Conservation (phyloP, 495 filamentous ascomycete genomes). For the Penicillium turbatum region DNA sequence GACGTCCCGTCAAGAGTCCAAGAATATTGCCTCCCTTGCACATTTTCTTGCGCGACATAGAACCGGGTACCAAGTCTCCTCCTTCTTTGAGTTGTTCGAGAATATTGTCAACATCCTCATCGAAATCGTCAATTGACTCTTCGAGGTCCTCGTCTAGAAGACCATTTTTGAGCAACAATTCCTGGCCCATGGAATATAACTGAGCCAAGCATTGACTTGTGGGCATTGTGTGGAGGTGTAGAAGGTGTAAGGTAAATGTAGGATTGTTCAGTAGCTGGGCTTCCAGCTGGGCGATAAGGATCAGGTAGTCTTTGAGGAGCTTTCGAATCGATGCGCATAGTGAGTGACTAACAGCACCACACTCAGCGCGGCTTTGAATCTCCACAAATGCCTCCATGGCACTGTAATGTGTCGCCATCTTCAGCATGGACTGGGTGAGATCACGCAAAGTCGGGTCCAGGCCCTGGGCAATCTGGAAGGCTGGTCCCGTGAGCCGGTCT, state of each 20-base stretch:
- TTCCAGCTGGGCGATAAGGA: conserved; percentile 89
- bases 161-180: conserved; percentile 81
- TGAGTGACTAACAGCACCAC: conserved; percentile 93
- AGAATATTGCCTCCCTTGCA: conserved; percentile 93
- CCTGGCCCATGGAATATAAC: conserved; percentile 78
- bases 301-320: conserved; percentile 85
- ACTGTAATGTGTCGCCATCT: conserved; percentile 90
- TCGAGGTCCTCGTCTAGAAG: conserved; percentile 82
- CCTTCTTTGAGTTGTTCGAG: conserved; percentile 76
- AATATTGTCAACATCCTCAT: conserved; percentile 77
- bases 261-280: conserved; percentile 83
- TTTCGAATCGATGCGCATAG: conserved; percentile 90
- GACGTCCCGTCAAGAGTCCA: conserved; percentile 73
- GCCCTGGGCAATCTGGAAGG: conserved; percentile 73
- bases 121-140: conserved; percentile 75
- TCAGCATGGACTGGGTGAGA: conserved; percentile 80
- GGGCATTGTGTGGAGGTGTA: conserved; percentile 85
- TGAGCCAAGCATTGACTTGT: conserved; percentile 87
- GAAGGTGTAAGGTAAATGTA: conserved; percentile 82
- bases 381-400: conserved; percentile 92
- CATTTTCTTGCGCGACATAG: conserved; percentile 80
- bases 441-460: conserved; percentile 89
- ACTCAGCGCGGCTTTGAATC: conserved; percentile 87
- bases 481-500: conserved; percentile 75
- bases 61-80: conserved; percentile 67